Percentiles rank a stretch among this genome's conserved stretches.
These are phyloP conservation scores for Trametes maxima DNA, from an alignment of 768 basidiomycete species.

Conservation along the genomic window DNA sequence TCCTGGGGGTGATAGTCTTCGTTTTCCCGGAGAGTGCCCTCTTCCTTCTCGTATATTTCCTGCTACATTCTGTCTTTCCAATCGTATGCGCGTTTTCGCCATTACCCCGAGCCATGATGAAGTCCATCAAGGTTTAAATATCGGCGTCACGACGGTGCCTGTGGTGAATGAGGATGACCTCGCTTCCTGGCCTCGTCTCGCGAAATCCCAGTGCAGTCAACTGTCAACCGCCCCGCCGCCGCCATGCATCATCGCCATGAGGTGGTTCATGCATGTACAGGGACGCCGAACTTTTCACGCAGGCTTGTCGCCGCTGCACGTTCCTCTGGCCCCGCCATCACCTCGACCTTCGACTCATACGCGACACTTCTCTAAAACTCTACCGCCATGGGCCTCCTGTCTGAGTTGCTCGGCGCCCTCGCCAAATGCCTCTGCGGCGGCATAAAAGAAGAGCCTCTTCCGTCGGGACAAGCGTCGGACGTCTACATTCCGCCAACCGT, in stretches of 20 bases:
- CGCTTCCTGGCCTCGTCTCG: no score
- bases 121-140: no score
- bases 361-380: not conserved
- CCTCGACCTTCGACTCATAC: not conserved
- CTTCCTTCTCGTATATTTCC: conserved; percentile 2
- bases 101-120: no score
- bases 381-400: conserved; percentile 12
- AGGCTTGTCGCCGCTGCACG: no score
- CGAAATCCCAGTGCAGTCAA: no score
- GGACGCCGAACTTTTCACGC: no score
- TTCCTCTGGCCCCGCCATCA: no score
- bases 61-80: not conserved
- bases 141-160: not conserved
- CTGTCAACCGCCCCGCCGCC: no score
- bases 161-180: no score
- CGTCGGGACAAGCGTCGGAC: conserved; percentile 11
- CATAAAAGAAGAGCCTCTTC: conserved; percentile 9
- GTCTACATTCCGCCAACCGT: conserved; percentile 25
- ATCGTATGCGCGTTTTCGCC: not conserved
- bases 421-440: conserved; percentile 20
- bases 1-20: not conserved
- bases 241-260: no score
- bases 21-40: not conserved
- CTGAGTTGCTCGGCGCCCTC: conserved; percentile 12
- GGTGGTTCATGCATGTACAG: no score